Percentiles rank a stretch among this genome's conserved stretches.
phyloP scores from a whole-genome alignment of 2,329 filamentous ascomycete species.

The Phoma sp. region DNA sequence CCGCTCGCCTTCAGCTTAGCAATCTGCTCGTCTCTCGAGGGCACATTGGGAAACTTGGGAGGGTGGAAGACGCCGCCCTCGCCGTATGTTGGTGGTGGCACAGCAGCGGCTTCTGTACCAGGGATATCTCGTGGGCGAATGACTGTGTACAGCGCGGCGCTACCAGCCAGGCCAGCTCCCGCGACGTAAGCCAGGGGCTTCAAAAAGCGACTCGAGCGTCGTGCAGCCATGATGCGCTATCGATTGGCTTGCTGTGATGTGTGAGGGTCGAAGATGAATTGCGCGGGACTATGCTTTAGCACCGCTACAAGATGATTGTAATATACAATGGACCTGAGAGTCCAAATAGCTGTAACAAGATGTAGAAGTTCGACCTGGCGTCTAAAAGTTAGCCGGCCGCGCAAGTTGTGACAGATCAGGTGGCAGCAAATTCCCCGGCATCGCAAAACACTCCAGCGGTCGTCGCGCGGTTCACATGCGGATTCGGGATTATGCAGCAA shows the following conservation, averaged over 20 bases:
- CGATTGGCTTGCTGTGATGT: constrained; percentile 16
- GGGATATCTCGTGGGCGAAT: constrained; percentile 76
- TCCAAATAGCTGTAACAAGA: constrained; percentile 12
- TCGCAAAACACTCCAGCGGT: constrained; percentile 1
- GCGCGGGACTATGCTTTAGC: constrained; percentile 5
- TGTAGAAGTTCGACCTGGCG: constrained; percentile 8
- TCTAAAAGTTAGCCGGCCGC: constrained; percentile 16
- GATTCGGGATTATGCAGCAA: constrained; percentile 3
- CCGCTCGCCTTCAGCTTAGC: constrained; percentile 62
- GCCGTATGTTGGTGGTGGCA: constrained; percentile 73
- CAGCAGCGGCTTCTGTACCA: constrained; percentile 69
- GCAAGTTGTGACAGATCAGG: constrained; percentile 10
- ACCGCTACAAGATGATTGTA: background rate
- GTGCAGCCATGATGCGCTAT: constrained; percentile 40
- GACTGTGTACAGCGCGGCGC: constrained; percentile 64
- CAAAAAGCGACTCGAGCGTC: constrained; percentile 55
- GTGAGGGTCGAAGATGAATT: background rate
- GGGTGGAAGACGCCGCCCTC: constrained; percentile 71
- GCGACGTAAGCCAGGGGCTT: constrained; percentile 65
- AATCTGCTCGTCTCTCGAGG: constrained; percentile 69
- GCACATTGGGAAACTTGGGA: constrained; percentile 69
- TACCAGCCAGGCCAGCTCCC: constrained; percentile 60
- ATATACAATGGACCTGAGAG: background rate
- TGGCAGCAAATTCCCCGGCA: constrained; percentile 5
- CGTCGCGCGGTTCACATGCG: background rate